phyloP scores from a whole-genome alignment of 495 filamentous ascomycete species.

The Penicillium herquei region DNA sequence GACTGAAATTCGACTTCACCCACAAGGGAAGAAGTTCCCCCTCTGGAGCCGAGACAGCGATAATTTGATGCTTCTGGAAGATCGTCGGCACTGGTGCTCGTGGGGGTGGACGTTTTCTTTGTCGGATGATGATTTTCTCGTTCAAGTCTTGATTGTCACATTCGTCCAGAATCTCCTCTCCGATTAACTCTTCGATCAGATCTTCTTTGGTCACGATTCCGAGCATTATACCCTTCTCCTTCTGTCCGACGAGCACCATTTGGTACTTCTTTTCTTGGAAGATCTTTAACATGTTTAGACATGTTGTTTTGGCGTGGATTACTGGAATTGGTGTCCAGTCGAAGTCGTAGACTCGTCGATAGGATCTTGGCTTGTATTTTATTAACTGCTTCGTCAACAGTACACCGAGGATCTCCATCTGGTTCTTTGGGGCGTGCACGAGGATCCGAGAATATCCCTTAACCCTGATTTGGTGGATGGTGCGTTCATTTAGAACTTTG shows the following conservation, averaged over 20 bases:
- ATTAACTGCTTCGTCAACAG: constrained; percentile 91
- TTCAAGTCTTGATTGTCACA: constrained; percentile 79
- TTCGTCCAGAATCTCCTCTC: constrained; percentile 81
- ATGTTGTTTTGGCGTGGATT: constrained; percentile 85
- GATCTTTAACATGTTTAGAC: constrained; percentile 93
- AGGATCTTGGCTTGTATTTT: constrained; percentile 91
- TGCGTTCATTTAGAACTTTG: constrained; percentile 77
- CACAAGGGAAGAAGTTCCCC: constrained; percentile 18
- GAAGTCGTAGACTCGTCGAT: constrained; percentile 75
- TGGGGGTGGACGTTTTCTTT: constrained; percentile 30
- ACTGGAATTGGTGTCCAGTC: constrained; percentile 85
- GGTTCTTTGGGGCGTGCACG: constrained; percentile 77
- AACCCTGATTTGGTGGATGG: constrained; percentile 82
- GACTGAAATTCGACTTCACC: background rate
- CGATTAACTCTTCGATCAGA: constrained; percentile 92
- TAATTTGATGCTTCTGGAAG: constrained; percentile 38
- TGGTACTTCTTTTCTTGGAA: constrained; percentile 97
- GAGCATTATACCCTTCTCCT: constrained; percentile 75
- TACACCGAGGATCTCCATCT: constrained; percentile 88
- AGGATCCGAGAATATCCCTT: constrained; percentile 90
- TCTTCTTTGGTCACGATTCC: constrained; percentile 92
- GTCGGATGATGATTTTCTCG: constrained; percentile 84
- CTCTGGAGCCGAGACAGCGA: constrained; percentile 18
- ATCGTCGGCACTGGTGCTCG: constrained; percentile 48
- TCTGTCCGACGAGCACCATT: constrained; percentile 89